These are phyloP conservation scores for Chalaropsis ovoidea DNA, from an alignment of 2,329 filamentous ascomycete genomes.

Conservation along the genomic window DNA sequence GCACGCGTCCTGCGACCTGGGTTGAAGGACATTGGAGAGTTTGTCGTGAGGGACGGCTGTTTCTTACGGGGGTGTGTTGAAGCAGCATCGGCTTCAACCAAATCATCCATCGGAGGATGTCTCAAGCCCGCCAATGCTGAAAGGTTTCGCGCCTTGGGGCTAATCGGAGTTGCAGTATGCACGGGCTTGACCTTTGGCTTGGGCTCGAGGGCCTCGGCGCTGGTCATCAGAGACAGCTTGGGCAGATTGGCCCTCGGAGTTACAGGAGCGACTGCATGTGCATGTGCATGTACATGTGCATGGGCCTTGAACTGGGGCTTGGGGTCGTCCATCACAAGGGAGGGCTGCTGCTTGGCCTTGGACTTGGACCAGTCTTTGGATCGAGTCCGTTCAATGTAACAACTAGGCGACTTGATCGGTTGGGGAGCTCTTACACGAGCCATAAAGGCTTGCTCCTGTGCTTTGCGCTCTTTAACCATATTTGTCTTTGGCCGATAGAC, in stretches of 20 bases:
- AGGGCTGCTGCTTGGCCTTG: not conserved
- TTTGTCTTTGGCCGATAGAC: constrained; percentile 31
- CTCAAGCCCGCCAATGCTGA: constrained; percentile 1
- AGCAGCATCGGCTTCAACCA: not conserved
- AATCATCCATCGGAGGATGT: not conserved
- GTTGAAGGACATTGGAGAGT: not conserved
- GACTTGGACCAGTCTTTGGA: not conserved
- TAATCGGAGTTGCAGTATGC: constrained; percentile 14
- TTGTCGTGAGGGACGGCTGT: not conserved
- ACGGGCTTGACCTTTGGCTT: not conserved
- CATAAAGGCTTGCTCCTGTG: constrained; percentile 13
- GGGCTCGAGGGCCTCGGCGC: not conserved
- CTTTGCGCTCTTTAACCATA: not conserved
- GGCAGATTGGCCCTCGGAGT: not conserved
- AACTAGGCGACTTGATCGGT: not conserved
- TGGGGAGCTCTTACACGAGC: not conserved
- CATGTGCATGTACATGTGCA: too few species aligned
- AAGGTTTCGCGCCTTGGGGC: not conserved
- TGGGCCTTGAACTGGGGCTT: not conserved
- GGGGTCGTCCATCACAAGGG: not conserved
- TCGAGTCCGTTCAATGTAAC: not conserved
- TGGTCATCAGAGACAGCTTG: constrained; percentile 6
- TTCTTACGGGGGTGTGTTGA: not conserved
- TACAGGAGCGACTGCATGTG: not conserved
- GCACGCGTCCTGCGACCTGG: not conserved